phyloP scores from a whole-genome alignment of 306 rosid genomes.

The Sicyos baderoa region DNA sequence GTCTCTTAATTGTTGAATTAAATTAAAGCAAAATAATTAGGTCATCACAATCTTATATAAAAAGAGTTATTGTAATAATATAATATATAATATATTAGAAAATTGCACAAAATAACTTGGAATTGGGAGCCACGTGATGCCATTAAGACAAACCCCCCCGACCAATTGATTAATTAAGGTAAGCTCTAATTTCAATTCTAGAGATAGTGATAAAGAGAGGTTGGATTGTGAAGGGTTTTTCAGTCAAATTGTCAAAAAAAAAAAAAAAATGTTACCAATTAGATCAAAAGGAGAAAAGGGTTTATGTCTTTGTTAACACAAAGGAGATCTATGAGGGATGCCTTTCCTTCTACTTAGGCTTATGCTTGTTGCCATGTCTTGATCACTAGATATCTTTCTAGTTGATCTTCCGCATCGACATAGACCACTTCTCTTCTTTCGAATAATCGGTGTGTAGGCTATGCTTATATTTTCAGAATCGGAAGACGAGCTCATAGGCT shows the following conservation, averaged over 20 bases:
- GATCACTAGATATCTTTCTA: constrained; percentile 53
- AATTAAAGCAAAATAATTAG: background rate
- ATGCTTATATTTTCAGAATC: constrained; percentile 60
- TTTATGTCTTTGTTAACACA: constrained; percentile 33
- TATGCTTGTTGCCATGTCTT: constrained; percentile 53
- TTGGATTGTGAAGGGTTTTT: constrained; percentile 15
- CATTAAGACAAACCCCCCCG: constrained; percentile 93
- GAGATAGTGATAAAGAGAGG: constrained; percentile 10
- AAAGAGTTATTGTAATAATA: background rate
- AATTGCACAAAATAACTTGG: constrained; percentile 59
- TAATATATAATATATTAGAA: constrained; percentile 4
- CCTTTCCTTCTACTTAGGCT: constrained; percentile 88
- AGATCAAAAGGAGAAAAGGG: background rate
- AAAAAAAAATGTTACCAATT: background rate
- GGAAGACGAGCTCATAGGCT: constrained; percentile 59
- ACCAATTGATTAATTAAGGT: constrained; percentile 76
- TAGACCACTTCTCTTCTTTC: constrained; percentile 83
- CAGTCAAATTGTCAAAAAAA: constrained; percentile 44
- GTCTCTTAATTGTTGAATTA: too few species aligned
- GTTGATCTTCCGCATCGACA: constrained; percentile 53
- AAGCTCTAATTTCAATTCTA: constrained; percentile 44
- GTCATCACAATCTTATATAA: background rate
- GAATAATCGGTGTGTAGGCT: constrained; percentile 46
- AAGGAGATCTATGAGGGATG: constrained; percentile 88
- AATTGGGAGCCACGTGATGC: constrained; percentile 93